These are phyloP conservation scores for Saussurea involucrata DNA, from an alignment of 129 eudicot genomes.

Conservation along the genomic window DNA sequence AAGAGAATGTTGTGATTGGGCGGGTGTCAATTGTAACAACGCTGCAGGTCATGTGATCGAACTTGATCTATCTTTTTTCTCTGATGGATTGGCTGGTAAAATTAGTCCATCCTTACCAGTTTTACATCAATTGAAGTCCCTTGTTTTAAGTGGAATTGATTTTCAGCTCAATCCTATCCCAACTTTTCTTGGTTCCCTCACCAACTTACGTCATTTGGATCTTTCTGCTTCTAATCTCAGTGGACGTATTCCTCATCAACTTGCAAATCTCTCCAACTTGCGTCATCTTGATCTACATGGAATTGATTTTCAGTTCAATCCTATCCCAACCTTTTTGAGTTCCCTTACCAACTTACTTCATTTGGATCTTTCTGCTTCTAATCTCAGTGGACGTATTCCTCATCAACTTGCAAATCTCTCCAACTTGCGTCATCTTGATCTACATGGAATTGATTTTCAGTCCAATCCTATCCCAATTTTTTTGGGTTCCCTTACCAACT, in stretches of 20 bases:
- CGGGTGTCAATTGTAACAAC: neutral
- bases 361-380: neutral
- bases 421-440: neutral
- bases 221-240: neutral
- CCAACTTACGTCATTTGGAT: neutral
- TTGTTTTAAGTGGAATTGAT: neutral
- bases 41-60: neutral
- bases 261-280: conserved; percentile 20
- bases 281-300: neutral
- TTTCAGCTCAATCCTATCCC: neutral
- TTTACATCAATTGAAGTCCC: neutral
- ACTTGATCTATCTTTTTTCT: neutral
- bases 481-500: neutral
- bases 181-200: neutral
- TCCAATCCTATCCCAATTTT: neutral
- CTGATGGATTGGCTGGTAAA: neutral
- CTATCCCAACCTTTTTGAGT: neutral
- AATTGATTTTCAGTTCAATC: neutral
- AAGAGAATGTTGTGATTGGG: neutral
- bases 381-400: neutral
- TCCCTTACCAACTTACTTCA: neutral
- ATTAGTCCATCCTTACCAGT: neutral
- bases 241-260: conserved; percentile 1
- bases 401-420: conserved; percentile 15
- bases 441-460: neutral